Evolutionary conservation across 108 stramenopile species (phyloP), one percentile per base, ranked within the genome.

Genomic region (Skeletonema tropicum): DNA sequence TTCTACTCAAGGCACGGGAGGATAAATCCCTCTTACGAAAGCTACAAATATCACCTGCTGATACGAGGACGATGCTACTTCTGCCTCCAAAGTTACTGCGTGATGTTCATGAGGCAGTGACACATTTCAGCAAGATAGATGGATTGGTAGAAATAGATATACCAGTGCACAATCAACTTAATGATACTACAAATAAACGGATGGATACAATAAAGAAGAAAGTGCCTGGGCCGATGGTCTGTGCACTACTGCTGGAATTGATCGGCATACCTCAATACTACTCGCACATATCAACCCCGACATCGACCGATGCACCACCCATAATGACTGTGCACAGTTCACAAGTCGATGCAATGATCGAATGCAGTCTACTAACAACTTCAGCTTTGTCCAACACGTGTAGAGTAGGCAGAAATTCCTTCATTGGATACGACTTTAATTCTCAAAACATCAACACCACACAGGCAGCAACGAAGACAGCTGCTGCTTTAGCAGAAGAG

Each of bases 341-440:
- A 14, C 79, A 80, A 61, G 52, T 80, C 49, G 79, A 80, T 52
- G 35, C 45, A 13, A 55, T 80, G 11, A 23, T 80, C 7, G 66
- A 80, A 3, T 69, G 72, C 25, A 69, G 73, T 25, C 73, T 73
- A 38, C 52, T 64, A 33, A 65, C 73, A 9, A 65, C 72, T 8
- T 21, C 64, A 3, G 69, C 80, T 15, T 31, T 81, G 31, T 74
- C 73, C 12, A 66, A 67, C n/a, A 65, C 66, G 8, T 81, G 80
- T 32, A 64, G 74, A 23, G n/a, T 61, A 9, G 73, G 73, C 5
- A 70, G 60, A 30, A 23, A 35, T 32, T 81, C 80, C 1, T 42
- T 81, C 10, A 69, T 81, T 48, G 73, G 70, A 9, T 23, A 57
- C 57, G 70, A 81, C 66, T 81, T 81, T 58, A 69, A 52, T 33